Evolutionary conservation across 768 basidiomycete species (phyloP).

Genomic region (Suillus weaverae): DNA sequence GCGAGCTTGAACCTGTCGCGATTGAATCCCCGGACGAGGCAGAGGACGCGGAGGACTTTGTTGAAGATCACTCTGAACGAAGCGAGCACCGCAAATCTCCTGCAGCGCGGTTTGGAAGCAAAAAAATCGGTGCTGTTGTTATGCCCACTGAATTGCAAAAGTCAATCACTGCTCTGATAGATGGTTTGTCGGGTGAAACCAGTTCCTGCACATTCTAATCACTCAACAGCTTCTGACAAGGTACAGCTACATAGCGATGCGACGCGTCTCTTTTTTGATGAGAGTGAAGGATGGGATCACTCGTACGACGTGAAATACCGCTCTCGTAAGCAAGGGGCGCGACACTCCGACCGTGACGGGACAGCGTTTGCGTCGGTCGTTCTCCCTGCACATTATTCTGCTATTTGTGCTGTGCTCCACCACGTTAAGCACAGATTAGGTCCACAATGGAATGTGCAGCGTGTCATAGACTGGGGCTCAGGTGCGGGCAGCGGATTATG

Average conservation of each 20-base stretch:
- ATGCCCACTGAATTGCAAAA: constrained; percentile 71
- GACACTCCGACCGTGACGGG: constrained; percentile 68
- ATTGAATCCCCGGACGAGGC: constrained; percentile 33
- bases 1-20: constrained; percentile 58
- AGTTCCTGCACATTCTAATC: constrained; percentile 4
- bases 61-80: constrained; percentile 25
- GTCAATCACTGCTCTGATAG: constrained; percentile 66
- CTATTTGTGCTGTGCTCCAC: constrained; percentile 70
- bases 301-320: constrained; percentile 60
- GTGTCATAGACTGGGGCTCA: constrained; percentile 82
- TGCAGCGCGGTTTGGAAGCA: constrained; percentile 79
- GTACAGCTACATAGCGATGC: constrained; percentile 66
- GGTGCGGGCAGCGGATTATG: constrained; percentile 84
- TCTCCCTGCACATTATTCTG: constrained; percentile 85
- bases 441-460: constrained; percentile 56
- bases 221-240: constrained; percentile 59
- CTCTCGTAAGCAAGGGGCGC: constrained; percentile 54
- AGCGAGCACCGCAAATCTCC: constrained; percentile 64
- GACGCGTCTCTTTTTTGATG: constrained; percentile 61
- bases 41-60: constrained; percentile 35
- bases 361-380: constrained; percentile 84
- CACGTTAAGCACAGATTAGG: constrained; percentile 66
- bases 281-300: constrained; percentile 50
- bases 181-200: constrained; percentile 42
- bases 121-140: constrained; percentile 66